Base-by-base conservation (phyloP, 306 rosid species). In the Inga oerstediana region DNA sequence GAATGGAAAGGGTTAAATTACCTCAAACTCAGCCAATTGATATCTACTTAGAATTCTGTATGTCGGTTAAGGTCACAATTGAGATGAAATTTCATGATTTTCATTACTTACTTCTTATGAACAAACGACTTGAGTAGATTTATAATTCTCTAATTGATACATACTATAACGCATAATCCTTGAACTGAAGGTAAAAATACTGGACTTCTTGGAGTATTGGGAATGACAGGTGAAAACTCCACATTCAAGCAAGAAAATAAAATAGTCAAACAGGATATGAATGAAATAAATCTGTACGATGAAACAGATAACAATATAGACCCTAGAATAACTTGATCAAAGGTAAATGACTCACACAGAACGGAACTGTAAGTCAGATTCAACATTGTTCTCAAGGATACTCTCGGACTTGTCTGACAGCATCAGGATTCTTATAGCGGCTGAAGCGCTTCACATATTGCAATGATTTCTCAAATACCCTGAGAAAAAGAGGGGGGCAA, bases 361-460 rank as follows among this genome's bases (percentile, higher is more conserved):
- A 35, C 35, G 51, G 76, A 83, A 74, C 30, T 27, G 68, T 49
- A 70, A 64, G 32, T 32, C 37, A 16, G 37, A 70, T 83, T 74
- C 81, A 44, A 45, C 20, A 61, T 41, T 70, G 49, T 41, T 81
- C 79, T 5, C 64, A 12, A 93, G 98, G 98, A 96, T 93, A 96
- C 99, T 96, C 99, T 89, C 99, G 91, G 15, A 96, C 99, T 92
- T 96, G 99, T 87, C 98, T 91, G 49, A 96, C 97, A 76, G 99
- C 99, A 89, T 93, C 98, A 0, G 99, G 98, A 84, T 93, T 96
- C 87, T 93, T 96, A 44, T 96, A 96, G 39, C 99, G 97, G 87
- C 99, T 96, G 75, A 96, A 93, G 15, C 97, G 98, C 92, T 96
- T 96, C 87, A 96, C 99, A 85, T 93, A 96, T 87, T 96, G 99